Evolutionary conservation across 2,329 filamentous ascomycete genomes (phyloP).

Genomic region (Sphaerulina musiva): DNA sequence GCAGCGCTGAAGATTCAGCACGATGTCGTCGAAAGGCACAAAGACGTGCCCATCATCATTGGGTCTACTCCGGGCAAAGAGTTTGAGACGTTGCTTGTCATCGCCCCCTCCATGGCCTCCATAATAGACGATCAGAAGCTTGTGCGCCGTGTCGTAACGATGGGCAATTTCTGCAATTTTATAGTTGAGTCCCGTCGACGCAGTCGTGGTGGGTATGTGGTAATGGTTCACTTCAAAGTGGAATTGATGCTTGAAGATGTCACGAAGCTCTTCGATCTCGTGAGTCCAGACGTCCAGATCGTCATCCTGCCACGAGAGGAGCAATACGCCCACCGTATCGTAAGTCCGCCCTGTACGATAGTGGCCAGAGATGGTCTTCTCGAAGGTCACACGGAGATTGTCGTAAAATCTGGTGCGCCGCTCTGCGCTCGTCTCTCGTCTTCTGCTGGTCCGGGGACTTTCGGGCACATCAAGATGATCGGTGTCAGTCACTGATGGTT

Average conservation of each 20-base stretch:
- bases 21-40: conserved; percentile 8
- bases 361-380: conserved; percentile 8
- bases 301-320: conserved; percentile 10
- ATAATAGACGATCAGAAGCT: conserved; percentile 11
- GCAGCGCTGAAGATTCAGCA: conserved; percentile 3
- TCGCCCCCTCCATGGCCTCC: conserved; percentile 7
- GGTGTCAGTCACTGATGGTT: not conserved
- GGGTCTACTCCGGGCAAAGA: not conserved
- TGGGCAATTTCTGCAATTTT: conserved; percentile 7
- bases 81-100: conserved; percentile 2
- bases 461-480: not conserved
- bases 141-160: conserved; percentile 6
- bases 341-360: conserved; percentile 7
- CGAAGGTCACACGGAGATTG: conserved; percentile 1
- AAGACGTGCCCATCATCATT: conserved; percentile 4
- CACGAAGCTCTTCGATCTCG: conserved; percentile 1
- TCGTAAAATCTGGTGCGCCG: not conserved
- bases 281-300: conserved; percentile 1
- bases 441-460: not conserved
- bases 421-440: conserved; percentile 1
- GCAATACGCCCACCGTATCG: conserved; percentile 10
- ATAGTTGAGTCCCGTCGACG: conserved; percentile 3
- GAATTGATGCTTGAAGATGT: conserved; percentile 5
- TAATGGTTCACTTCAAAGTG: conserved; percentile 6
- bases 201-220: conserved; percentile 3